Evolutionary conservation across 2,329 filamentous ascomycete genomes (phyloP), one percentile per base, ranked within the genome.

Genomic region (Fusarium decemcellulare): DNA sequence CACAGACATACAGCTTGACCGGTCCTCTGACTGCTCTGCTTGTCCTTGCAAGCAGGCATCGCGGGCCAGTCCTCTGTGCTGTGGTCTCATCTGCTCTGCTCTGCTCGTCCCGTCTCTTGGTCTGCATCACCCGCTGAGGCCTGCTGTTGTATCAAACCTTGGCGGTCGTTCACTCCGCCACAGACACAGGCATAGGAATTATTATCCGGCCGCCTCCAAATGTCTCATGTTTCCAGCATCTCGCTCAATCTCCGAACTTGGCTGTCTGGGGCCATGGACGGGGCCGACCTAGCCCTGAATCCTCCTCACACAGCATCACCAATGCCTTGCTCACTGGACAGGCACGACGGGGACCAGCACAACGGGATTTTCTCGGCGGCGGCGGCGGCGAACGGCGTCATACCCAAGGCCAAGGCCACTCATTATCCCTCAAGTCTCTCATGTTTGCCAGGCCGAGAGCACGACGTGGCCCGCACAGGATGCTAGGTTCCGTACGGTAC

Each of bases 281-380:
- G 23, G 23, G 23, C 23, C 23, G 42, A 42, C 36, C 39, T 36
- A 62, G 53, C 47, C 42, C 46, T 44, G 63, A 46, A 44, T 69
- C 66, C 40, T 42, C 52, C 52, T 11, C 16, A 23, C 32, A 27
- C 43, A 70, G 59, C 50, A 8, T 30, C 54, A 57, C 47, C 37
- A 23, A 46, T 34, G 56, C 46, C 57, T 65, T 39, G 55, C 57
- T 55, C 32, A 58, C 50, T 42, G 53, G 34, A 61, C 47, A 60
- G 43, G 52, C 30, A 47, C 23, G 23, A 23, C 23, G 23, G 23
- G 46, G 46, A 44, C 34, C 34, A 61, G 50, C 34, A 30, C 42
- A 59, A 44, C 54, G 54, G 34, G 43, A 40, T 54, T 57, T 67
- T 63, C 65, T 67, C 67, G 65, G 71, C 71, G 62, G 58, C 60